A percentile compares a stretch with the other conserved stretches of the same genome.
Evolutionary conservation across 108 stramenopile genomes (phyloP).

Genomic region (Pseudonitzschia multistriata): DNA sequence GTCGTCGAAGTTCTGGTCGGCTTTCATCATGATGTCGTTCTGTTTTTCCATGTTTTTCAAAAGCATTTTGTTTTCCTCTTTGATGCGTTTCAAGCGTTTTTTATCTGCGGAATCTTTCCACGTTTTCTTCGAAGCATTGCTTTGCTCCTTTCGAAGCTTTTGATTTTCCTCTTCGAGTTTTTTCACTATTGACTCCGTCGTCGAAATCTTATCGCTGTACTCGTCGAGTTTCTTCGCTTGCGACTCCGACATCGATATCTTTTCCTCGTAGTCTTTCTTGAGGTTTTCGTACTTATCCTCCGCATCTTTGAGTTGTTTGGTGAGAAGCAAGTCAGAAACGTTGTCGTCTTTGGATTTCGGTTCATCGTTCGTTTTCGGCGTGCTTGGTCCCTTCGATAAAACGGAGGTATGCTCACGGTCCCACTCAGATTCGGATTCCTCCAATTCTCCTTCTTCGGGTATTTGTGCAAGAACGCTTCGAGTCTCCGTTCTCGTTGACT

Average conservation of each 20-base stretch:
- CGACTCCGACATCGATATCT: background rate
- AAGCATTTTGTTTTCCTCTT: conserved; percentile 15
- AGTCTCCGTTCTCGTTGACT: background rate
- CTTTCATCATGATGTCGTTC: conserved; percentile 10
- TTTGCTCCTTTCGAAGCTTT: conserved; percentile 18
- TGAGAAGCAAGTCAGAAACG: background rate
- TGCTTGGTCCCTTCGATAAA: background rate
- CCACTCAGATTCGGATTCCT: background rate
- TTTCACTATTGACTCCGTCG: conserved; percentile 4
- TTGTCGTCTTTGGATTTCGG: background rate
- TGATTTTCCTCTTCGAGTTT: conserved; percentile 20
- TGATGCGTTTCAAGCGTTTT: background rate
- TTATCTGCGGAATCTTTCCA: conserved; percentile 15
- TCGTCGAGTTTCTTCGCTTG: conserved; percentile 9
- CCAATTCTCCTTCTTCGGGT: conserved; percentile 8
- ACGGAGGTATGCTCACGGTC: background rate
- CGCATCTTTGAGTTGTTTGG: conserved; percentile 10
- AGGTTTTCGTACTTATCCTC: conserved; percentile 7
- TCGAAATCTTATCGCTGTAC: background rate
- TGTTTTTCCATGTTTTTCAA: conserved; percentile 17
- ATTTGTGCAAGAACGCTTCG: conserved; percentile 15
- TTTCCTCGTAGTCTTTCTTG: background rate
- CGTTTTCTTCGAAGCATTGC: background rate
- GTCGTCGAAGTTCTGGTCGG: conserved; percentile 21
- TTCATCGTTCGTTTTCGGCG: no score